These are phyloP conservation scores for Hypoxylon rickii DNA, from an alignment of 495 filamentous ascomycete genomes.

Conservation along the genomic window DNA sequence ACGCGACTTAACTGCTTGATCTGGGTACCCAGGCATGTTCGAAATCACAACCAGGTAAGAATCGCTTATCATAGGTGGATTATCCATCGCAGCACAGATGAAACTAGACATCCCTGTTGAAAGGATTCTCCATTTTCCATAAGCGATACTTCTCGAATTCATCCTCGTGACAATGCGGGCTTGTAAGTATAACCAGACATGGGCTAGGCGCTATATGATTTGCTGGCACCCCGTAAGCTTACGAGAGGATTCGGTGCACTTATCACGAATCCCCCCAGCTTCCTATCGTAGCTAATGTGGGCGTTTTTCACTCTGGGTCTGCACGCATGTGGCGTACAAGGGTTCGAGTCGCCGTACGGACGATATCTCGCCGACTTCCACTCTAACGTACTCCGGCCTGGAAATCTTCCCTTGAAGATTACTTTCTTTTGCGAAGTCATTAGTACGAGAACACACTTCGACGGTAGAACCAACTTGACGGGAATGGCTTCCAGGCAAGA, in stretches of 20 bases:
- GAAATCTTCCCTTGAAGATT: background rate
- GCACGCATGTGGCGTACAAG: too few relatives aligned
- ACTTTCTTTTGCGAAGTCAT: background rate
- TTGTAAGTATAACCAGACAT: background rate
- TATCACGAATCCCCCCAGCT: background rate
- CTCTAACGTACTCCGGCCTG: background rate
- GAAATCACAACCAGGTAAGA: too few relatives aligned
- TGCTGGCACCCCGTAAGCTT: background rate
- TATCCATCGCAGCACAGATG: too few relatives aligned
- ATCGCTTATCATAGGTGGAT: too few relatives aligned
- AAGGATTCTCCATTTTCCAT: too few relatives aligned
- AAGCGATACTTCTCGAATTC: too few relatives aligned
- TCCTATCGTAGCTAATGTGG: background rate
- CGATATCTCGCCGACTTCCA: background rate
- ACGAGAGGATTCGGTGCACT: conserved; percentile 1
- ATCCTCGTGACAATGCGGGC: background rate
- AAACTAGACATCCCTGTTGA: too few relatives aligned
- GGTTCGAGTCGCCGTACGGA: background rate
- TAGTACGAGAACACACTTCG: background rate
- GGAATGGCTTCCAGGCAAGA: conserved; percentile 1
- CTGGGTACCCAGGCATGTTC: too few relatives aligned
- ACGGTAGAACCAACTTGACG: background rate
- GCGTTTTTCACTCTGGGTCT: too few relatives aligned
- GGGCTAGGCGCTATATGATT: background rate
- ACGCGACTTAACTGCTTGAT: too few relatives aligned